These are phyloP conservation scores for Phlegmacium glaucopus DNA, from an alignment of 768 basidiomycete species.

Conservation along the genomic window DNA sequence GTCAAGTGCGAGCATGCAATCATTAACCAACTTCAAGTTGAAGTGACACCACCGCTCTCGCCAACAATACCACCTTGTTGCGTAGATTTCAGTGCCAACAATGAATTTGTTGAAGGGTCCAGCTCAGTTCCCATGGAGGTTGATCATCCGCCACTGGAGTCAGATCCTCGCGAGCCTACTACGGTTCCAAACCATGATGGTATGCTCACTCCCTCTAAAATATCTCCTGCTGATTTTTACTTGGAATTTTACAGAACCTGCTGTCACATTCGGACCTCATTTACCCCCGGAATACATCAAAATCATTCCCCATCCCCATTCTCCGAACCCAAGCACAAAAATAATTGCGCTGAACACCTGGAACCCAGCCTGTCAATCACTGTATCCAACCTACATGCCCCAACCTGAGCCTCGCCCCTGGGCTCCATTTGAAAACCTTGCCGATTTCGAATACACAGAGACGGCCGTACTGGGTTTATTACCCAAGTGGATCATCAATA, in stretches of 20 bases:
- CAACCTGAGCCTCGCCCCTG: constrained; percentile 14
- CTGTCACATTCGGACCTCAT: background rate
- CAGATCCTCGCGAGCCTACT: background rate
- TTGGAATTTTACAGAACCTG: background rate
- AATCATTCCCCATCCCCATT: constrained; percentile 15
- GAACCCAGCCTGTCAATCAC: background rate
- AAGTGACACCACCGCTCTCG: background rate
- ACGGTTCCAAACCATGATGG: too few relatives aligned
- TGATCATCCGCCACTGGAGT: background rate
- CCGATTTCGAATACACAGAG: constrained; percentile 25
- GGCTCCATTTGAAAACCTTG: constrained; percentile 21
- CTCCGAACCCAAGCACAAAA: background rate
- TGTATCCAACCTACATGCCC: constrained; percentile 1
- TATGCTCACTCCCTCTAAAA: background rate
- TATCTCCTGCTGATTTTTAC: background rate
- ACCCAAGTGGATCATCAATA: constrained; percentile 12
- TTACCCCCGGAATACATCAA: constrained; percentile 12
- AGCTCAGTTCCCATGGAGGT: constrained; percentile 1
- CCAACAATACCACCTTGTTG: background rate
- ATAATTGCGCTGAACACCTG: constrained; percentile 12
- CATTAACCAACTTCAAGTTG: background rate
- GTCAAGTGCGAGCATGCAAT: background rate
- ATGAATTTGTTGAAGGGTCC: constrained; percentile 1
- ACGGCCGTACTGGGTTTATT: constrained; percentile 15
- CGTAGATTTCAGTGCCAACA: constrained; percentile 3